Evolutionary conservation across 805 yeast genomes (phyloP).

Genomic region (Candida orba): DNA sequence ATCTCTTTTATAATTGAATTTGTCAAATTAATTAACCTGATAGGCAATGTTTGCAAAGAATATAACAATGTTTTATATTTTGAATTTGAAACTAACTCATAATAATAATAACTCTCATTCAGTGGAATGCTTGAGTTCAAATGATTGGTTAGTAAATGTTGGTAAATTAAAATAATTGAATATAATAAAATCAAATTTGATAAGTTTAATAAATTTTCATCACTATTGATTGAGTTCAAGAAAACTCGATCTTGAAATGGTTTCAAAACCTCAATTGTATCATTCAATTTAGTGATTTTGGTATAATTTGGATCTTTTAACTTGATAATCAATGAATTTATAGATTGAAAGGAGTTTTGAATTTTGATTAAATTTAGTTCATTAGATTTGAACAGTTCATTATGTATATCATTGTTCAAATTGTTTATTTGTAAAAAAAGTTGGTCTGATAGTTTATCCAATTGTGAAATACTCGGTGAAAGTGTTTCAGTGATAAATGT

Average conservation of each 20-base stretch:
- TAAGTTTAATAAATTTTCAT: slow-evolving; percentile 6
- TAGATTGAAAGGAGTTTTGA: slow-evolving; percentile 1
- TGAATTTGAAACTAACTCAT: slow-evolving; percentile 32
- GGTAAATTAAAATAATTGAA: slow-evolving; percentile 28
- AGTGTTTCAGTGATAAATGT: slow-evolving; percentile 4
- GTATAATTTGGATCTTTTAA: not conserved
- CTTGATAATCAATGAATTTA: not conserved
- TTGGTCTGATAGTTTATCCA: slow-evolving; percentile 4
- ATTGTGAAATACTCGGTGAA: not conserved
- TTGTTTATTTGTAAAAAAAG: not conserved
- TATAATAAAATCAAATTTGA: slow-evolving; percentile 27
- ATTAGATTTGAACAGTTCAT: no score
- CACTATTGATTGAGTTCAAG: not conserved
- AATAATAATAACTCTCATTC: slow-evolving; percentile 38
- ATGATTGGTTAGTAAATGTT: slow-evolving; percentile 27
- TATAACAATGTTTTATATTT: slow-evolving; percentile 28
- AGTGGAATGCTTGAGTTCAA: slow-evolving; percentile 36
- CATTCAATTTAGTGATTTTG: not conserved
- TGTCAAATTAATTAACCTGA: slow-evolving; percentile 16
- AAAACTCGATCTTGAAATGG: slow-evolving; percentile 4
- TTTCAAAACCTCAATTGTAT: not conserved
- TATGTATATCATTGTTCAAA: no score
- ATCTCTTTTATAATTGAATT: slow-evolving; percentile 5
- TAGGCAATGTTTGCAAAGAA: slow-evolving; percentile 34
- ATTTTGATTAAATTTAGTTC: not conserved